Base-by-base conservation (phyloP, 2,329 filamentous ascomycete genomes). In the Talaromyces sp. region DNA sequence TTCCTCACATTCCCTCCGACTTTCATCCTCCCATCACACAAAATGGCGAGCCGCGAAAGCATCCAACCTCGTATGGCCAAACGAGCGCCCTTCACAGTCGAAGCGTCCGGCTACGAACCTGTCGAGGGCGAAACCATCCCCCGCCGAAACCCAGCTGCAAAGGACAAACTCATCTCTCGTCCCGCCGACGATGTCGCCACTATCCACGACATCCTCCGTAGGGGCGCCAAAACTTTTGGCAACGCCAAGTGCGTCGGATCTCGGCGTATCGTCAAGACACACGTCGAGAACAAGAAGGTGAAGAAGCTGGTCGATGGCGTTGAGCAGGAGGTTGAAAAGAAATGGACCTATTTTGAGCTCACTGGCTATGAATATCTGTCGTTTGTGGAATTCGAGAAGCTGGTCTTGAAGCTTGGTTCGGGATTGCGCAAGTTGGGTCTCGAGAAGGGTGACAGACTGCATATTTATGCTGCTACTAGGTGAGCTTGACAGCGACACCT, bases 281-380 rank as follows among this genome's bases (percentile, higher is more conserved):
- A 96, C 78, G 86, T 86, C 72, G 93, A 97, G 83, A 89, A 85
- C 71, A 96, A 94, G 83, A 95, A 92, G 84, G 82, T 97, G 70
- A 90, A 93, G 84, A 97, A 96, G 85, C 84, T 92, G 60, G 82
- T 96, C 65, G 91, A 96, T 73, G 93, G 93, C 70, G 85, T 90
- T 76, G 85, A 92, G 77, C 82, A 84, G 69, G 87, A 93, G 80
- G 87, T 95, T 39, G 91, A 96, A 68, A 97, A 96, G 87, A 87
- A 94, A 77, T 97, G 93, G 93, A 88, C 89, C 62, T 96, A 88
- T 79, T 96, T 92, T 71, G 93, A 97, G 83, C 87, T 96, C 70
- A 89, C 90, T 67, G 82, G 83, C 58, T 97, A 90, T 82, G 83
- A 84, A 52, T 96, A 88, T 82, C 82, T 90, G 74, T 92, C 87